Evolutionary conservation across 129 eudicot genomes (phyloP).

Genomic region (Centaurea solstitialis): DNA sequence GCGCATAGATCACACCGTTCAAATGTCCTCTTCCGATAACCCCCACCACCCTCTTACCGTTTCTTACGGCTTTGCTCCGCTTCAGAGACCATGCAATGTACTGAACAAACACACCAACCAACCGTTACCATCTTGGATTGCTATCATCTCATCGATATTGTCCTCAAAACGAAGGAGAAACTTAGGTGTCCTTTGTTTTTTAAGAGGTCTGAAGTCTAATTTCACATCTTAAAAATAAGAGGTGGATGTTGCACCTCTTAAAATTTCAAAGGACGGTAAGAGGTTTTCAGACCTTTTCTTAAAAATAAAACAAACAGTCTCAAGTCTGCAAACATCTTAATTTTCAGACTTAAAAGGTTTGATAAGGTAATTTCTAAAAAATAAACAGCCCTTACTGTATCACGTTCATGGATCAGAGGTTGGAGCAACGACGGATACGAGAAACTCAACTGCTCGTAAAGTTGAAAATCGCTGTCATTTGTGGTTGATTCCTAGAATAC

Average conservation of each 20-base stretch:
- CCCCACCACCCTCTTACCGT: constrained; percentile 82
- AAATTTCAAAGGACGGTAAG: no score
- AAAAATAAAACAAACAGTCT: no score
- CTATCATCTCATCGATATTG: not conserved
- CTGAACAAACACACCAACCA: constrained; percentile 35
- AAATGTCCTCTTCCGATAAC: constrained; percentile 91
- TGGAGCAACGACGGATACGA: constrained; percentile 88
- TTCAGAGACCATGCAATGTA: constrained; percentile 93
- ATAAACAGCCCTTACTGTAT: constrained; percentile 49
- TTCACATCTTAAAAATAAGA: no score
- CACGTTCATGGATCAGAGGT: constrained; percentile 88
- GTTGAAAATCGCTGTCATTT: constrained; percentile 60
- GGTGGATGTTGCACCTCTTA: no score
- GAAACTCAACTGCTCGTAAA: constrained; percentile 77
- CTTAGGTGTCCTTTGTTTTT: constrained; percentile 14
- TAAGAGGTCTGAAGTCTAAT: no score
- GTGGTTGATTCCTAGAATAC: constrained; percentile 55
- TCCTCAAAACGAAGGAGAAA: not conserved
- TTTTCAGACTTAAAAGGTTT: no score
- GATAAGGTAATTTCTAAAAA: no score
- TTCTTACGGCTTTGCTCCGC: constrained; percentile 93
- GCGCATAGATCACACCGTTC: constrained; percentile 86
- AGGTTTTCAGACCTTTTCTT: no score
- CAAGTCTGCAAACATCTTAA: no score
- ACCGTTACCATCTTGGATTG: not conserved